Base-by-base conservation (phyloP, 2,329 filamentous ascomycete species). In the Diplodia seriata region DNA sequence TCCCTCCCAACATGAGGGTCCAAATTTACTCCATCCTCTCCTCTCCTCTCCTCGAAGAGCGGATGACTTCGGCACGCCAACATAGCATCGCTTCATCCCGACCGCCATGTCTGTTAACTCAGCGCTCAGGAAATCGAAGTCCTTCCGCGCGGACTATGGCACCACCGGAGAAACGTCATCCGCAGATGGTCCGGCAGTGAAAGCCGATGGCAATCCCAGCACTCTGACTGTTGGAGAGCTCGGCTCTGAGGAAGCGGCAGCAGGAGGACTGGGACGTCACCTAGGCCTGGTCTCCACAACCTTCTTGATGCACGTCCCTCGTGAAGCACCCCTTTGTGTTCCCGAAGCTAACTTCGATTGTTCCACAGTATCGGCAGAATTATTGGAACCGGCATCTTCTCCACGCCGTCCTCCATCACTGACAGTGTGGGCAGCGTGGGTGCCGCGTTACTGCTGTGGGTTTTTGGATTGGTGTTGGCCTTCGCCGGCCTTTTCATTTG, bases 311-410 rank as follows among this genome's bases (percentile, higher is more conserved):
- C 36, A 26, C 43, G 47, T 55, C 14, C 36, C 12, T 23, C 18
- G 6, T 4, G 18, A 43, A n/a, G 9, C 47, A 43, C 47, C 31
- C 23, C 20, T 31, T 29, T 33, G 1, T 8, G 3, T 14, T 23
- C n/a, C 12, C 4, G 26, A n/a, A 29, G 33, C 55, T 62, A 36
- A 68, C 47, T 12, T 20, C 11, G 20, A n/a, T 29, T 29, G 1
- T 1, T 47, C 12, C 8, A 47, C 29, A 68, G 66, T 11, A 68
- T 68, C 29, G 66, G 66, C 8, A 84, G 89, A 14, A 88, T 91
- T 6, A 88, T 91, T 36, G 89, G 89, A 14, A 89, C 85, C 72
- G 90, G 89, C 31, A 91, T 92, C 70, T 92, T 92, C 73, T 89
- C 90, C 0, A 91, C 89, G 0, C 90, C 89, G 0, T 89, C 87